Conservation (phyloP, 2,329 filamentous ascomycete genomes). For the Triangularia setosa region DNA sequence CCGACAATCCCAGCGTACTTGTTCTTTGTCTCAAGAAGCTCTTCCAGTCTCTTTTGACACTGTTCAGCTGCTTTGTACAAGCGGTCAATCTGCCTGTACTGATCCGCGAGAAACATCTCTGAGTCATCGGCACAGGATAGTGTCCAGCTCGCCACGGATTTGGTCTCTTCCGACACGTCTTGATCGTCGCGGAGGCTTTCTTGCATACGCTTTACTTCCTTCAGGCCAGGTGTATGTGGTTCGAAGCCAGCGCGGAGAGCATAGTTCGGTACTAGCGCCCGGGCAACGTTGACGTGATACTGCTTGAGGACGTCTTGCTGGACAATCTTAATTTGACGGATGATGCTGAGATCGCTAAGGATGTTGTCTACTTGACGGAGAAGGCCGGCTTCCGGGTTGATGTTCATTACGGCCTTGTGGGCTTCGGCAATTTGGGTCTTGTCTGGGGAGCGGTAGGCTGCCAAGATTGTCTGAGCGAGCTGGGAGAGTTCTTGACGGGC, state of each 20-base stretch:
- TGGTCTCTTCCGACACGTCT: neutral
- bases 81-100: conserved; percentile 10
- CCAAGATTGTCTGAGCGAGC: conserved; percentile 9
- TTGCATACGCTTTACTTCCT: conserved; percentile 10
- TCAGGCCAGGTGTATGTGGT: conserved; percentile 6
- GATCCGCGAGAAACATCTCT: conserved; percentile 7
- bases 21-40: conserved; percentile 39
- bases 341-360: conserved; percentile 44
- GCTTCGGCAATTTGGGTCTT: conserved; percentile 10
- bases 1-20: conserved; percentile 42
- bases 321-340: conserved; percentile 36
- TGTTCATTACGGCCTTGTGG: conserved; percentile 8
- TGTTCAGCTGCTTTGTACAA: conserved; percentile 10
- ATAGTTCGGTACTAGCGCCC: conserved; percentile 11
- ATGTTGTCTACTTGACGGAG: conserved; percentile 44
- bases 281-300: conserved; percentile 24
- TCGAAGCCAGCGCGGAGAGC: neutral
- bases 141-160: conserved; percentile 8
- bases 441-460: conserved; percentile 11
- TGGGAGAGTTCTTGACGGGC: conserved; percentile 8
- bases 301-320: conserved; percentile 32
- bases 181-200: conserved; percentile 5
- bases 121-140: conserved; percentile 7
- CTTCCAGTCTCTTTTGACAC: conserved; percentile 30
- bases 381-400: conserved; percentile 27